phyloP scores from a whole-genome alignment of 2,329 filamentous ascomycete species.

The Diaporthe batatas region DNA sequence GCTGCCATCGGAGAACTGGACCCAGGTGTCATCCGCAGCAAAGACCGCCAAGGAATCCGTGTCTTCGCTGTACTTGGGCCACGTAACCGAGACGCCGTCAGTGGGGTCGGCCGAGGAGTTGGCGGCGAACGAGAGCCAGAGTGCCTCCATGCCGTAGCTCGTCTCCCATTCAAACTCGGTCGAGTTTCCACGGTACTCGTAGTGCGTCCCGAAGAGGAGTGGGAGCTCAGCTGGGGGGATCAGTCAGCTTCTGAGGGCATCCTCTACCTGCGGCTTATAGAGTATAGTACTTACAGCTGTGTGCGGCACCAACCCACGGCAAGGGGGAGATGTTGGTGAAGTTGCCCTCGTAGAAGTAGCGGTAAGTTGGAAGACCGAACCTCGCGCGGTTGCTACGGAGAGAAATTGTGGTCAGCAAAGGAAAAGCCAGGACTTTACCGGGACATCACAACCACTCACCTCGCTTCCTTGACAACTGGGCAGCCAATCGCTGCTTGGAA shows the following conservation, averaged over 20 bases:
- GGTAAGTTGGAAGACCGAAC: conserved; percentile 31
- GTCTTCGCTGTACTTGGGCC: conserved; percentile 18
- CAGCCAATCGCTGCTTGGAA: conserved; percentile 21
- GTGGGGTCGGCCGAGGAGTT: conserved; percentile 21
- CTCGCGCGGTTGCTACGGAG: background rate
- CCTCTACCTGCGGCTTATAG: background rate
- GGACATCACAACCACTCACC: background rate
- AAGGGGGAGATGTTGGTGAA: conserved; percentile 45
- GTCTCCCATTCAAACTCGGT: conserved; percentile 33
- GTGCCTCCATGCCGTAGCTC: conserved; percentile 25
- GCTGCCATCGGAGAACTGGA: background rate
- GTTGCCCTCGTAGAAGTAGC: conserved; percentile 45
- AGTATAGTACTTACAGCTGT: conserved; percentile 24
- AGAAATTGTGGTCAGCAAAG: background rate
- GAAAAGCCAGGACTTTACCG: rapidly evolving
- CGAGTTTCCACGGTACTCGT: conserved; percentile 22
- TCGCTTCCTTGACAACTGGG: background rate
- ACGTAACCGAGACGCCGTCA: conserved; percentile 1
- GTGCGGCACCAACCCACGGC: conserved; percentile 45
- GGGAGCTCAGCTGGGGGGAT: background rate
- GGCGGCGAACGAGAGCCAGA: conserved; percentile 22
- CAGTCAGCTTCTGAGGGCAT: background rate
- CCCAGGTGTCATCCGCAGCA: conserved; percentile 17
- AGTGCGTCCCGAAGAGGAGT: conserved; percentile 25
- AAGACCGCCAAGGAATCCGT: conserved; percentile 1